Evolutionary conservation across 495 filamentous ascomycete genomes (phyloP).

Genomic region (Sabuloglossum arenarium): DNA sequence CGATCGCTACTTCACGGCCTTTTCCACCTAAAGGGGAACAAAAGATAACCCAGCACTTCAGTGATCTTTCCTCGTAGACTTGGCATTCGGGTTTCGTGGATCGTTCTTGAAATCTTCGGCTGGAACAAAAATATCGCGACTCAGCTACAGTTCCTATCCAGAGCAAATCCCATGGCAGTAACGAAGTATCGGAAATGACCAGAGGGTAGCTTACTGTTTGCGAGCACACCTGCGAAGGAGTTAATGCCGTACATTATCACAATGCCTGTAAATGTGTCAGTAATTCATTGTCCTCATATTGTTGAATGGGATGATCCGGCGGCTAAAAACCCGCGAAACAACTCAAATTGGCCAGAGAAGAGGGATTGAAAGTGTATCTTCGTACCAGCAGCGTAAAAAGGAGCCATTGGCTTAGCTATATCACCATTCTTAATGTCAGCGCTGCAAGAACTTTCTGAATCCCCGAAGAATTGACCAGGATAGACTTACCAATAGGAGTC

Average conservation of each 20-base stretch:
- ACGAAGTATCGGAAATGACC: background rate
- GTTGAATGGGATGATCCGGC: background rate
- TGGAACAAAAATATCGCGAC: constrained; percentile 17
- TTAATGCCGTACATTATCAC: constrained; percentile 80
- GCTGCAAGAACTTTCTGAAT: background rate
- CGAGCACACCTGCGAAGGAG: constrained; percentile 45
- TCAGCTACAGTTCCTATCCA: background rate
- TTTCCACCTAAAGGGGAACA: background rate
- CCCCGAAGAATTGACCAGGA: constrained; percentile 2
- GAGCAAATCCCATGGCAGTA: background rate
- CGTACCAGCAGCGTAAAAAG: constrained; percentile 86
- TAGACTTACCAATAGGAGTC: constrained; percentile 57
- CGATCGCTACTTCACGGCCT: background rate
- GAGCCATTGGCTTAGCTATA: constrained; percentile 68
- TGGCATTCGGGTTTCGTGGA: constrained; percentile 64
- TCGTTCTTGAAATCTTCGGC: constrained; percentile 91
- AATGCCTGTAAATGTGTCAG: constrained; percentile 34
- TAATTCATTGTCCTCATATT: background rate
- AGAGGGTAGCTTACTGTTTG: constrained; percentile 40
- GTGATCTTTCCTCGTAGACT: constrained; percentile 21
- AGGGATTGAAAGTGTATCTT: constrained; percentile 6
- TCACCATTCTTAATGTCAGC: constrained; percentile 11
- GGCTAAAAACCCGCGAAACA: constrained; percentile 6
- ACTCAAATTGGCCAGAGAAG: constrained; percentile 9
- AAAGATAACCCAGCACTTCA: background rate